These are phyloP conservation scores for Phascolomyces articulosus DNA, from an alignment of 371 early-diverging fungal genomes.

Conservation along the genomic window DNA sequence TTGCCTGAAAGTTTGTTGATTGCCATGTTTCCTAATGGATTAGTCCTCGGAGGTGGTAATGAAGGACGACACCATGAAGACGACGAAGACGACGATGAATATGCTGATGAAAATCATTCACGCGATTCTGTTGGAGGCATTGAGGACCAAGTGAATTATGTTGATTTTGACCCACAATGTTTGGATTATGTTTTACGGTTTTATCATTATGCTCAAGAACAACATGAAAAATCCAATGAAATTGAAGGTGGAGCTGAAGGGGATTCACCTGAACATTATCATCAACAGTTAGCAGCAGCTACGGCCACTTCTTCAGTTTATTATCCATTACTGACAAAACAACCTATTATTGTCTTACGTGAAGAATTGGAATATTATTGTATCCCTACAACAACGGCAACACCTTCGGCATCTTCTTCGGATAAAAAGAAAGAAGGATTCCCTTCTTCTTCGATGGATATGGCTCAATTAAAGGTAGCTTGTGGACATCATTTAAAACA, in stretches of 20 bases:
- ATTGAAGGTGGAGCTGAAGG: constrained; percentile 10
- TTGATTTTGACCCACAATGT: constrained; percentile 70
- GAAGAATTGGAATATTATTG: constrained; percentile 69
- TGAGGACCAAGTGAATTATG: constrained; percentile 59
- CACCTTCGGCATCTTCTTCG: neutral
- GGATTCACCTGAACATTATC: neutral
- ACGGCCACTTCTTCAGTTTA: constrained; percentile 40
- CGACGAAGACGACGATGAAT: constrained; percentile 51
- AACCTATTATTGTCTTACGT: constrained; percentile 69
- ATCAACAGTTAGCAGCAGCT: constrained; percentile 24
- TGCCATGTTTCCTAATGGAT: constrained; percentile 86
- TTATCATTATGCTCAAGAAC: constrained; percentile 38
- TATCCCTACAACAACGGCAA: constrained; percentile 33
- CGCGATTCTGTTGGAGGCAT: constrained; percentile 48
- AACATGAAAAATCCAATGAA: constrained; percentile 20
- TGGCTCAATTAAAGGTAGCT: constrained; percentile 57
- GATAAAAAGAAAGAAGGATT: neutral
- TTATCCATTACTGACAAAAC: constrained; percentile 62
- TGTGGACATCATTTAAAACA: constrained; percentile 68
- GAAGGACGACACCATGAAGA: constrained; percentile 48
- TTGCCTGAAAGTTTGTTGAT: constrained; percentile 78
- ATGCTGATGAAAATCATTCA: constrained; percentile 51
- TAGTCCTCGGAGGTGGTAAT: constrained; percentile 58
- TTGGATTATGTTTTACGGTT: constrained; percentile 65
- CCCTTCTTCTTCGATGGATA: too few species aligned